Evolutionary conservation across 306 rosid species (phyloP), one percentile per base, ranked within the genome.

Genomic region (Acacia melanoxylon): DNA sequence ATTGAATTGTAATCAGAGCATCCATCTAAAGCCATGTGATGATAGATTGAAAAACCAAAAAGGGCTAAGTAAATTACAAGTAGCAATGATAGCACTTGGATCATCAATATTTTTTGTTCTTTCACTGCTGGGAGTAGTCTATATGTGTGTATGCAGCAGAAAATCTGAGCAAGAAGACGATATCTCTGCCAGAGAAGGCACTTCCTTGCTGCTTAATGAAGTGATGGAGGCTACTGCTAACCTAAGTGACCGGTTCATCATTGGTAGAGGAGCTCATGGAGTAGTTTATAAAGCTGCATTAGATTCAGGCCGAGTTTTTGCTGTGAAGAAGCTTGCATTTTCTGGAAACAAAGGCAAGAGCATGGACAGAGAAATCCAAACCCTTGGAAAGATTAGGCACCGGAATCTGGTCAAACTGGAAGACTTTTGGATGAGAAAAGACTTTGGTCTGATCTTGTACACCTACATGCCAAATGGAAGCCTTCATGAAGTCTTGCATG

Each of bases 251-350:
- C 78, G 51, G 62, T 87, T 82, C 85, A 41, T 95, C 25, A 88
- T 95, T 7, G 98, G 98, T n/a, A 86, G 87, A 87, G 98, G 98
- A 84, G 93, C 94, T 15, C 97, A 95, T 72, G 97, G 98, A 86
- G 84, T 86, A 56, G 97, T 95, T 51, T 95, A 95, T 58, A 91
- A 87, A 86, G 97, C 94, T 66, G 52, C 75, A 17, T 45, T 89
- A 31, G 83, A 80, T 69, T 83, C 90, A 20, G 80, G 86, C 80
- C 59, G 78, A 62, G 86, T 77, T 78, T 91, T 68, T 84, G 98
- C 97, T 9, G 88, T 89, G 58, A 95, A 95, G 89, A 93, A 91
- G 91, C 74, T 95, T 62, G 86, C 65, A 66, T 89, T 86, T 80
- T 72, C 69, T 1, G 89, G 86, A 15, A 87, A 85, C 85, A 86